phyloP scores from a whole-genome alignment of 306 rosid species.

The Prunus mongolica region DNA sequence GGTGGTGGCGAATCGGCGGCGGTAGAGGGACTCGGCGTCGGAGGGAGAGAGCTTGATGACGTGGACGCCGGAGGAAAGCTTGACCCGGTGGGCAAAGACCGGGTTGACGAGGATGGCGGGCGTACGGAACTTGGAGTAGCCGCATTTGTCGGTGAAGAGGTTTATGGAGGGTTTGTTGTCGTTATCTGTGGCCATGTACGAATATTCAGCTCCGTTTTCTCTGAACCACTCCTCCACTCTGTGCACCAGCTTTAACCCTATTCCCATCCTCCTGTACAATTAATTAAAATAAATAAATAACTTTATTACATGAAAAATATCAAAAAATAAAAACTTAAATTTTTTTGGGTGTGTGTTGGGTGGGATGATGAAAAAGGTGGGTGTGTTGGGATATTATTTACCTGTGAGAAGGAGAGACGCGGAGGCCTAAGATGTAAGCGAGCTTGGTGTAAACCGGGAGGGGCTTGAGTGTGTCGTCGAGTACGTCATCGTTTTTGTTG shows the following conservation, averaged over 20 bases:
- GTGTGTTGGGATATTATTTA: not conserved
- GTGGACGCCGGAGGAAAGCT: slow-evolving; percentile 33
- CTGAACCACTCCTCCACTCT: slow-evolving; percentile 74
- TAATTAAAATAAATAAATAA: not conserved
- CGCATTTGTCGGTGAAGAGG: slow-evolving; percentile 90
- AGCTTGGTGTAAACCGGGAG: slow-evolving; percentile 70
- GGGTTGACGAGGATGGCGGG: slow-evolving; percentile 86
- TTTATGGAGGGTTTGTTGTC: slow-evolving; percentile 78
- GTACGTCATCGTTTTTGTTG: not conserved
- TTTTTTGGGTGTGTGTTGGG: not conserved
- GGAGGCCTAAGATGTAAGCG: slow-evolving; percentile 88
- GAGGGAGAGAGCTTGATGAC: slow-evolving; percentile 46
- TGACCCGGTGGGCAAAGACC: slow-evolving; percentile 64
- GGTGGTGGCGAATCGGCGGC: slow-evolving; percentile 64
- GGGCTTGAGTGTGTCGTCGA: slow-evolving; percentile 16
- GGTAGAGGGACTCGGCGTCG: slow-evolving; percentile 74
- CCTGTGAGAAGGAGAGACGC: slow-evolving; percentile 87
- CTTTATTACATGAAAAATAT: not conserved
- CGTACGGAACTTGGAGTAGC: slow-evolving; percentile 79
- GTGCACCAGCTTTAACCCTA: slow-evolving; percentile 64
- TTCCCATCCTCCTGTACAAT: slow-evolving; percentile 78
- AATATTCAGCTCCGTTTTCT: slow-evolving; percentile 73
- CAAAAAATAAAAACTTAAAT: not conserved
- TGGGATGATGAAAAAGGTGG: not conserved
- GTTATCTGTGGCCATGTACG: slow-evolving; percentile 86